These are phyloP conservation scores for Tetracladium setigerum DNA, from an alignment of 495 filamentous ascomycete genomes.

Conservation along the genomic window DNA sequence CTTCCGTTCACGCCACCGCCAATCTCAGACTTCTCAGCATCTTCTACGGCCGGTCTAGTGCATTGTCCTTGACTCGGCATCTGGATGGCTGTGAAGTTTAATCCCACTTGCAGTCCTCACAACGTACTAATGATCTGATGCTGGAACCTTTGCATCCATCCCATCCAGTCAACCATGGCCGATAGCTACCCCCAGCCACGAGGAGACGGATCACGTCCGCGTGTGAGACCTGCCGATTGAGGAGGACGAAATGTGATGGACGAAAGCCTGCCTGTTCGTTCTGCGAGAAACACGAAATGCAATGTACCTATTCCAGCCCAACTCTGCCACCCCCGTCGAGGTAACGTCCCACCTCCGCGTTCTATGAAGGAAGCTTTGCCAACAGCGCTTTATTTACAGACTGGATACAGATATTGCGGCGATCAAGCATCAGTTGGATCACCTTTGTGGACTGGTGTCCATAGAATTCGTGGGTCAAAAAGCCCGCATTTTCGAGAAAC, in stretches of 20 bases:
- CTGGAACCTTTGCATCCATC: too few relatives aligned
- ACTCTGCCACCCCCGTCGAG: background rate
- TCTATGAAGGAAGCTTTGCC: too few relatives aligned
- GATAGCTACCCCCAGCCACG: background rate
- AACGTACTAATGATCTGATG: too few relatives aligned
- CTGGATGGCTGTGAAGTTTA: too few relatives aligned
- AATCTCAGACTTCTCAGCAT: too few relatives aligned
- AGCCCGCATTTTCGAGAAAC: background rate
- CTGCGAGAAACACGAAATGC: slow-evolving; percentile 6
- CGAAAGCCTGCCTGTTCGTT: slow-evolving; percentile 6
- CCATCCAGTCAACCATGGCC: too few relatives aligned
- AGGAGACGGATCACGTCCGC: slow-evolving; percentile 2
- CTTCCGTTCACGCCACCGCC: too few relatives aligned
- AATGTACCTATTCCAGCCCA: slow-evolving; percentile 1
- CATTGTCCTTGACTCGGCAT: too few relatives aligned
- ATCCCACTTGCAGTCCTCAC: too few relatives aligned
- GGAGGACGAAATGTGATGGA: slow-evolving; percentile 11
- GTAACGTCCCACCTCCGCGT: background rate
- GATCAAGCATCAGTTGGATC: slow-evolving; percentile 2
- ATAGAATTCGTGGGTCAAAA: background rate
- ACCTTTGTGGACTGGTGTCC: slow-evolving; percentile 3
- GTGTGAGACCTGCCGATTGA: slow-evolving; percentile 7
- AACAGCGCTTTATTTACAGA: background rate
- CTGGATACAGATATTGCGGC: background rate
- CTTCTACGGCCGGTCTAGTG: too few relatives aligned